Conservation (phyloP, 2,329 filamentous ascomycete genomes). For the Apiospora aurea region DNA sequence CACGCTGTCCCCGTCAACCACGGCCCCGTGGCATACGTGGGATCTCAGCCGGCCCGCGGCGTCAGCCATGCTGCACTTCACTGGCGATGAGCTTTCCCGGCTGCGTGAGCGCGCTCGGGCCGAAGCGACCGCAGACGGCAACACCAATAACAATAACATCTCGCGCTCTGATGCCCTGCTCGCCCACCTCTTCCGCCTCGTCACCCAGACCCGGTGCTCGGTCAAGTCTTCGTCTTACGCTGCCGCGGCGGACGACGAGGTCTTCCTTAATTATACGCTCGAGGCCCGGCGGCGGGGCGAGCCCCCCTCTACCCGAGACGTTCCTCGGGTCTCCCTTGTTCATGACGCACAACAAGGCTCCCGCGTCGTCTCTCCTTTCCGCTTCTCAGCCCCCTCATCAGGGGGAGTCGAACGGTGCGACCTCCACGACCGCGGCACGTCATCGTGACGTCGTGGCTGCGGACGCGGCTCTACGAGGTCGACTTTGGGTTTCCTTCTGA, state of each 20-base stretch:
- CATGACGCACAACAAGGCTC: constrained; percentile 43
- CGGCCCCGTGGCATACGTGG: constrained; percentile 52
- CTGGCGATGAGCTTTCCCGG: constrained; percentile 40
- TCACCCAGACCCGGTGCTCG: constrained; percentile 49
- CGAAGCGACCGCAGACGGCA: constrained; percentile 21
- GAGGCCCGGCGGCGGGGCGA: constrained; percentile 48
- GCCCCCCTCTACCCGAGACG: constrained; percentile 46
- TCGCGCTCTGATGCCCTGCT: constrained; percentile 54
- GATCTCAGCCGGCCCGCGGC: constrained; percentile 44
- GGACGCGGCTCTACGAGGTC: constrained; percentile 47
- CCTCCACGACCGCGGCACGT: constrained; percentile 41
- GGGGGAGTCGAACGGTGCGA: not conserved
- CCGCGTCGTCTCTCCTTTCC: not conserved
- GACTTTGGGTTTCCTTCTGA: constrained; percentile 44
- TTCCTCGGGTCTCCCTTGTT: constrained; percentile 55
- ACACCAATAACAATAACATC: constrained; percentile 29
- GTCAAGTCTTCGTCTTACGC: constrained; percentile 12
- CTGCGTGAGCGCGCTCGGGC: constrained; percentile 41
- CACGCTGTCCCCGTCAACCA: constrained; percentile 39
- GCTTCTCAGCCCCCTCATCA: not conserved
- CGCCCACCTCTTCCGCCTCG: constrained; percentile 53
- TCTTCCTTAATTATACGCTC: constrained; percentile 50
- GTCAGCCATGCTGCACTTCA: constrained; percentile 48
- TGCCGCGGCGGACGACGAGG: constrained; percentile 36
- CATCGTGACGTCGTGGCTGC: constrained; percentile 53